Evolutionary conservation across 192 early-diverging fungal genomes (phyloP), one percentile per base, ranked within the genome.

Genomic region (Kappamyces sp.): DNA sequence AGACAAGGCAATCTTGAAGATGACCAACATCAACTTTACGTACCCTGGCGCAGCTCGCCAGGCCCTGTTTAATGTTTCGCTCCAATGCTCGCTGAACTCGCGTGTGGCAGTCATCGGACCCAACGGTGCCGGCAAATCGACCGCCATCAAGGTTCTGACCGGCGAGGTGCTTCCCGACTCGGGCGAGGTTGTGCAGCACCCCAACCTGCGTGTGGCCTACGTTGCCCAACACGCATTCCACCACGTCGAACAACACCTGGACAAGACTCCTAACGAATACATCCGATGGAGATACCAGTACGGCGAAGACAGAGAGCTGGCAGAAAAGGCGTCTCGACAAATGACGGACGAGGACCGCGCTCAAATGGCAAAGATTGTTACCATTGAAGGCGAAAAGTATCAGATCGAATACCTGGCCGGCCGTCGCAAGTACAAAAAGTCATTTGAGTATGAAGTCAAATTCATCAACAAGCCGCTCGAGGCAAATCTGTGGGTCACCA

Each of bases 151-250:
- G 69, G 54, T 89, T 31, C 58, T 91, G 35, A 87, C 84, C 49
- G 89, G 88, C 51, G 87, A 89, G 70, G 69, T 81, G 35, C 67
- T 74, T 7, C 74, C 87, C 32, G 79, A 85, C 65, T 69, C 73
- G 22, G 88, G 88, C 63, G 76, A 75, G 22, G 79, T 88, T 30
- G 86, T 79, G 78, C 79, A 88, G 71, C 87, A 91, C 66, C 89
- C 87, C 70, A 87, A 86, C 68, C 71, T 90, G 9, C 85, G 89
- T 78, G 80, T 91, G 63, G 88, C 87, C 52, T 89, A 89, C 68
- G 86, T 91, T 63, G 86, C 87, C 22, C 89, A 91, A 64, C 89
- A 91, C 68, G 86, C 88, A 54, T 87, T 91, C 84, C 85, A 91
- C 67, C 88, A 91, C 78, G 69, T 91, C 53, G 86, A 90, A 54